phyloP scores from a whole-genome alignment of 2,329 filamentous ascomycete genomes.

The Alternaria sp. region DNA sequence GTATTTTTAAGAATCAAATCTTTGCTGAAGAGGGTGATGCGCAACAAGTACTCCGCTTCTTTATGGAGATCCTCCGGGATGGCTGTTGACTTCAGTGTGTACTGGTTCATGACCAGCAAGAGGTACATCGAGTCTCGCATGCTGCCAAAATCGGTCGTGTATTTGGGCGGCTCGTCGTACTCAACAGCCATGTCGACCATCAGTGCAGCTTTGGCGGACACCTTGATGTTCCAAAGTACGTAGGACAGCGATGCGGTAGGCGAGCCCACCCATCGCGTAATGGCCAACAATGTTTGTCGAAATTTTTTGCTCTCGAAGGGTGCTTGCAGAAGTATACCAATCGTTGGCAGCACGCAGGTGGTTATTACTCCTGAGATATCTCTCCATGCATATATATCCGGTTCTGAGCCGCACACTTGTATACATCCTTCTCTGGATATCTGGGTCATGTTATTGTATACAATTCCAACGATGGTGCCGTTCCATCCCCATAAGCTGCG shows the following conservation, averaged over 20 bases:
- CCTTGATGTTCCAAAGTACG: conserved; percentile 51
- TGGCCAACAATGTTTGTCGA: conserved; percentile 44
- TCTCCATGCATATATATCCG: conserved; percentile 43
- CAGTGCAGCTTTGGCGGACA: conserved; percentile 47
- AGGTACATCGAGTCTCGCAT: conserved; percentile 55
- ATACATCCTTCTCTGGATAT: conserved; percentile 43
- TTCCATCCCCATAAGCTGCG: conserved; percentile 25
- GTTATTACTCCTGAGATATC: conserved; percentile 45
- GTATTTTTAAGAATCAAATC: conserved; percentile 41
- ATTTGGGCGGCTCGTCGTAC: conserved; percentile 36
- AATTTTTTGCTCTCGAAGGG: conserved; percentile 51
- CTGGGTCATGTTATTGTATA: conserved; percentile 23
- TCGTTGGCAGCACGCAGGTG: conserved; percentile 50
- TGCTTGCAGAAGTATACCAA: conserved; percentile 49
- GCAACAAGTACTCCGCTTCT: conserved; percentile 48
- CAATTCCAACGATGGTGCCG: conserved; percentile 22
- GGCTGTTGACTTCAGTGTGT: conserved; percentile 44
- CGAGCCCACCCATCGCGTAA: conserved; percentile 46
- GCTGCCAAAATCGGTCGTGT: conserved; percentile 43
- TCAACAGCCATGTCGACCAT: conserved; percentile 50
- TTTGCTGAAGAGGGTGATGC: conserved; percentile 51
- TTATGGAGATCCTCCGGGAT: conserved; percentile 20
- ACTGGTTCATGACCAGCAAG: conserved; percentile 55
- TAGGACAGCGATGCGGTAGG: conserved; percentile 48
- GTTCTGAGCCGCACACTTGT: conserved; percentile 41